Conservation (phyloP, 2,329 filamentous ascomycete genomes). For the Calycina marina region DNA sequence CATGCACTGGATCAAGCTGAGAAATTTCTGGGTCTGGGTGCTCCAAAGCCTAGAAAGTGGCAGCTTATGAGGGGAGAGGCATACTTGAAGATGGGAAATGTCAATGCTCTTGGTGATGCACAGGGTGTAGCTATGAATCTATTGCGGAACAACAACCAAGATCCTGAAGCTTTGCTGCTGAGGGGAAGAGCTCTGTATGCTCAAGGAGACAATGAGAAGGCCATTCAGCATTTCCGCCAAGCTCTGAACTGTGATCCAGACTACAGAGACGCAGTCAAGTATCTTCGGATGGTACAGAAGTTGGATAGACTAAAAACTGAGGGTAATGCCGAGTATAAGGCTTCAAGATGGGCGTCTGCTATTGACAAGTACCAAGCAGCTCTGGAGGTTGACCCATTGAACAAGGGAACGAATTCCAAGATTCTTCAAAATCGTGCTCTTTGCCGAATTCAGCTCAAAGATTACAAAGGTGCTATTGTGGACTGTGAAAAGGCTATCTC, state of each 20-base stretch:
- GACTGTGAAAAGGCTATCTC: constrained; percentile 77
- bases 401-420: constrained; percentile 90
- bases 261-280: constrained; percentile 76
- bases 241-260: constrained; percentile 85
- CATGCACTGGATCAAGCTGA: constrained; percentile 87
- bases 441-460: constrained; percentile 70
- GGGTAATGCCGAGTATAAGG: constrained; percentile 83
- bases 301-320: constrained; percentile 88
- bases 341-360: constrained; percentile 62
- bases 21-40: constrained; percentile 59
- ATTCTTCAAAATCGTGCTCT: constrained; percentile 86
- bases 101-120: constrained; percentile 79
- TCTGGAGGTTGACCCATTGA: constrained; percentile 70
- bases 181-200: constrained; percentile 77
- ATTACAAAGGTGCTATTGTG: constrained; percentile 64
- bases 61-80: constrained; percentile 83
- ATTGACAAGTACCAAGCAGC: constrained; percentile 75
- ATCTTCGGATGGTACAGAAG: constrained; percentile 79
- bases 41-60: constrained; percentile 81
- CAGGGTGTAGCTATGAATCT: constrained; percentile 85
- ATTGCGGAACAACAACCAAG: constrained; percentile 73
- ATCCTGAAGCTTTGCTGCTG: constrained; percentile 85
- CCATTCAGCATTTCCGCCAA: constrained; percentile 80
- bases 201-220: constrained; percentile 90
- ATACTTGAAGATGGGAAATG: constrained; percentile 80